Evolutionary conservation across 2,329 filamentous ascomycete species (phyloP).

Genomic region (Acrodontium crateriforme): DNA sequence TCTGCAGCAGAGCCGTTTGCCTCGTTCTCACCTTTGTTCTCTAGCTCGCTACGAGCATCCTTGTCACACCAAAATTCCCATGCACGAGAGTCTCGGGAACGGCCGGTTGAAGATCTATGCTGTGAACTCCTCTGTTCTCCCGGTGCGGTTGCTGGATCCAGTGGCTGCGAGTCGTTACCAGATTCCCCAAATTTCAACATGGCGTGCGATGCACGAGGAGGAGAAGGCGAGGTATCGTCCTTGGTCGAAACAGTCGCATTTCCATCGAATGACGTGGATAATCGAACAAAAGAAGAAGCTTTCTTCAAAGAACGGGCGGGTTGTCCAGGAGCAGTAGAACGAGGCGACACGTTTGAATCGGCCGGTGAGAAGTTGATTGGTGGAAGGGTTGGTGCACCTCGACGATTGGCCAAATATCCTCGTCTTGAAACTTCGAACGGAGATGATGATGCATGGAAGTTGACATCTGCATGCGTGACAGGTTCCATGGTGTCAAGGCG

Average conservation of each 20-base stretch:
- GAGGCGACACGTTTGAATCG: no score
- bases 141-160: not conserved
- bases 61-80: constrained; percentile 88
- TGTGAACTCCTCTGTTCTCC: constrained; percentile 12
- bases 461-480: no score
- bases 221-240: constrained; percentile 56
- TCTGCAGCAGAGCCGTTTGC: constrained; percentile 65
- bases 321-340: no score
- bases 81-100: constrained; percentile 73
- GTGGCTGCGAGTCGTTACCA: not conserved
- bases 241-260: constrained; percentile 72
- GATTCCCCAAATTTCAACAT: constrained; percentile 12
- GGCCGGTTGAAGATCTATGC: constrained; percentile 42
- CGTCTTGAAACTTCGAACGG: no score
- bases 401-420: no score
- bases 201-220: constrained; percentile 30
- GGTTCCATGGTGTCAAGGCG: no score
- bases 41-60: constrained; percentile 64
- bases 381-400: no score
- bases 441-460: no score
- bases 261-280: constrained; percentile 76
- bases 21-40: constrained; percentile 68
- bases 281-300: constrained; percentile 45
- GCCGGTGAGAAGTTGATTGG: no score
- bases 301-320: no score